Base-by-base conservation (phyloP, 148 eudicot species). In the Rhododendron vialii region DNA sequence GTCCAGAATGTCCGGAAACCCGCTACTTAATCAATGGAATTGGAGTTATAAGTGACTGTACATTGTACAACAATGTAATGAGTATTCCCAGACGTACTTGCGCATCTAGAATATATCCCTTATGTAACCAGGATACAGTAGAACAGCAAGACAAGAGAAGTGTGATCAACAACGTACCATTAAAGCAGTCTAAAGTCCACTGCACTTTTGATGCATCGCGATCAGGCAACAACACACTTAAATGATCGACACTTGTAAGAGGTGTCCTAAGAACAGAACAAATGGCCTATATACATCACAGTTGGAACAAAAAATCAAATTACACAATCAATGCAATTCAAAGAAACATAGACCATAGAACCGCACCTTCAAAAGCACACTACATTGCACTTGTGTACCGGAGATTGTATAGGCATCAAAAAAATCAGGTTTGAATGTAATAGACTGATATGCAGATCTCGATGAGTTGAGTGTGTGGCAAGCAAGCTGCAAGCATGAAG, bases 211-310 rank as follows among this genome's bases (percentile, higher is more conserved):
- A 88, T 71, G 99, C 93, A 93, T 94, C 96, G 28, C 92, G 84
- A 88, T 91, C 90, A 33, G 93, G 88, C 89, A 93, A 90, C 50
- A 87, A 87, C 88, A 94, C 91, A 13, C 89, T 91, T 87, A 97
- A 88, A 87, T 87, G 92, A 90, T 96, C 98, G 65, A 96, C 92
- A 88, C 92, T 92, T 10, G 98, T 87, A 84, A 93, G 88, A 7
- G 95, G 97, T 24, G 98, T 95, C 93, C 99, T 91, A 53, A 97
- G 90, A 85, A 97, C 99, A 88, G 98, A 92, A 88, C 99, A 94
- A 89, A 97, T 89, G 79, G 96, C 98, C 99, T 97, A 90, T 35
- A 81, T 26, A 80, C 76, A 76, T 78, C 65, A 85, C 50, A 75
- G n/a, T 65, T 41, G 87, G 65, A 76, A 77, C 71, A 48, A 77